phyloP scores from a whole-genome alignment of 73 alveolate genomes.

The Symbiodinium natans region DNA sequence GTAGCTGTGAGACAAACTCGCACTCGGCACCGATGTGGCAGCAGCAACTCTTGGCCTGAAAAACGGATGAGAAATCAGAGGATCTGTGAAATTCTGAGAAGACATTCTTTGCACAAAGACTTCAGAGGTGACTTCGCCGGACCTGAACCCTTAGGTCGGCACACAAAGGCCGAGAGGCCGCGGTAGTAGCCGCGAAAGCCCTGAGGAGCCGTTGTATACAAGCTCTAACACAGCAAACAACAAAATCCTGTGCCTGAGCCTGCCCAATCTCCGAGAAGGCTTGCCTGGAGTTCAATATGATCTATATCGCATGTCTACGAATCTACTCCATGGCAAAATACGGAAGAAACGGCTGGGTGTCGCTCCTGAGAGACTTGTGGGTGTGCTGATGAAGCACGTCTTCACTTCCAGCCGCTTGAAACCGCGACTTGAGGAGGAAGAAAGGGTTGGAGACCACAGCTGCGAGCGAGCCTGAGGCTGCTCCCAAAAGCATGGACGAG shows the following conservation, averaged over 20 bases:
- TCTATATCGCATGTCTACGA: no score
- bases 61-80: not conserved
- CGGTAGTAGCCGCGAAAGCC: constrained; percentile 76
- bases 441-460: constrained; percentile 75
- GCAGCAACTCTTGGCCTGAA: constrained; percentile 3
- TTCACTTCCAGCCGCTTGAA: constrained; percentile 64
- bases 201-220: not conserved
- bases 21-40: constrained; percentile 6
- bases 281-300: not conserved
- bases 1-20: no score
- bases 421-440: constrained; percentile 83
- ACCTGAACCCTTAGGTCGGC: not conserved
- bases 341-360: no score
- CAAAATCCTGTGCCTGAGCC: not conserved
- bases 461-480: constrained; percentile 49
- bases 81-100: no score
- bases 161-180: constrained; percentile 50
- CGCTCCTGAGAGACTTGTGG: constrained; percentile 47
- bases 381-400: constrained; percentile 67
- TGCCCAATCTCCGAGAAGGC: constrained; percentile 57
- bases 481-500: constrained; percentile 54
- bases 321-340: no score
- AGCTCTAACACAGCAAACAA: not conserved
- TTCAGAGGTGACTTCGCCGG: no score
- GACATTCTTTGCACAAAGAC: no score